A percentile compares a stretch with the other conserved stretches of the same genome.
These are phyloP conservation scores for Paraleonurus japonicus DNA, from an alignment of 257 asterid genomes.

Conservation along the genomic window DNA sequence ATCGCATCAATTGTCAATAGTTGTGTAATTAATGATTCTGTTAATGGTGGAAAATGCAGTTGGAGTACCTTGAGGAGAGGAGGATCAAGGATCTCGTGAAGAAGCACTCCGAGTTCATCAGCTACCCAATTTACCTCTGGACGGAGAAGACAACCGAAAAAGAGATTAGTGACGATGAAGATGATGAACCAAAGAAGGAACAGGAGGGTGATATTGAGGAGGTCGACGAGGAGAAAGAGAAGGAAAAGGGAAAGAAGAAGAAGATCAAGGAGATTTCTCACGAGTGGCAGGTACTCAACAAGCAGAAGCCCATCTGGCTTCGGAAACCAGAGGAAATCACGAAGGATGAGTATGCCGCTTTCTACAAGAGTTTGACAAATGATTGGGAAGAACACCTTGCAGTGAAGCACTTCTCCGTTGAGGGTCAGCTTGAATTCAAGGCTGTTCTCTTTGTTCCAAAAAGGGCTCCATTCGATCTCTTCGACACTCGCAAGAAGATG, in stretches of 20 bases:
- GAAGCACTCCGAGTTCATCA: constrained; percentile 82
- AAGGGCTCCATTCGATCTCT: neutral
- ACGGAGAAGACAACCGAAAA: constrained; percentile 54
- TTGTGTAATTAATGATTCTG: neutral
- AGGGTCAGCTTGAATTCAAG: neutral
- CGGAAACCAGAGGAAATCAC: neutral
- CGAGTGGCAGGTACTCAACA: neutral
- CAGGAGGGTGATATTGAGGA: neutral
- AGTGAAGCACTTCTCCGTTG: neutral
- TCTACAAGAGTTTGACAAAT: neutral
- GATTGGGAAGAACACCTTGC: neutral
- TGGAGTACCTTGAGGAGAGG: constrained; percentile 80
- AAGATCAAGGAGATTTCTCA: neutral
- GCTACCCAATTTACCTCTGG: constrained; percentile 82
- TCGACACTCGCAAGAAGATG: neutral
- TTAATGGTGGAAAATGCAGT: constrained; percentile 28
- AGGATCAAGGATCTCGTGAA: constrained; percentile 75
- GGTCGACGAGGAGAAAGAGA: neutral
- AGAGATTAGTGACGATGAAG: neutral
- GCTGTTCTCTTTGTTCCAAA: neutral
- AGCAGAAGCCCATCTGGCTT: neutral
- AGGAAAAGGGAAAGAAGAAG: neutral
- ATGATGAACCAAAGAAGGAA: neutral
- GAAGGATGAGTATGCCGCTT: neutral
- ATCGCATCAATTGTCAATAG: neutral